Evolutionary conservation across 768 basidiomycete genomes (phyloP).

Genomic region (Termitomyces sp.): DNA sequence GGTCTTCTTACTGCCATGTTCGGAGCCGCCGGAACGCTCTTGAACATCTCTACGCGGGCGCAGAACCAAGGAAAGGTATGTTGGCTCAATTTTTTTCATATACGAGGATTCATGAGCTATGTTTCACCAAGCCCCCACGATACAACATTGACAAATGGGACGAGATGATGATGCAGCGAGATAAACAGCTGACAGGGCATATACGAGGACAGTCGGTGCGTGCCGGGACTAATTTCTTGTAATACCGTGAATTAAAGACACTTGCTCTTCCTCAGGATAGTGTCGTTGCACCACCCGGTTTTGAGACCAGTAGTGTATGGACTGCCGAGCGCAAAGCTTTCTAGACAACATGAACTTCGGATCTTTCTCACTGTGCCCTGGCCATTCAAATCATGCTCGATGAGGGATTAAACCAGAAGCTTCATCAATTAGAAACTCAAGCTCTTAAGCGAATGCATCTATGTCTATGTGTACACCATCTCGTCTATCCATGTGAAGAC

Average conservation of each 20-base stretch:
- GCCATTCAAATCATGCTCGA: background rate
- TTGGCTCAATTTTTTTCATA: background rate
- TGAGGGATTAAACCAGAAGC: background rate
- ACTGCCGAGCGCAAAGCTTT: conserved; percentile 47
- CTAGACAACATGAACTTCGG: conserved; percentile 25
- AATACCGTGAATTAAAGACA: background rate
- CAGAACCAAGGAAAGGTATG: conserved; percentile 90
- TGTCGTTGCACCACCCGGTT: conserved; percentile 61
- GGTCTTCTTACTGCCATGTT: conserved; percentile 86
- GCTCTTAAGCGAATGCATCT: background rate
- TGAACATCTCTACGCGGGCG: conserved; percentile 69
- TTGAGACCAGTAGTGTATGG: conserved; percentile 73
- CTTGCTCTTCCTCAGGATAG: conserved; percentile 43
- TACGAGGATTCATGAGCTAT: background rate
- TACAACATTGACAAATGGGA: conserved; percentile 90
- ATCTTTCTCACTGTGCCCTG: background rate
- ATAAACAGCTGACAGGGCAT: conserved; percentile 83
- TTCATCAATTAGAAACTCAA: background rate
- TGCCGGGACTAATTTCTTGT: conserved; percentile 1
- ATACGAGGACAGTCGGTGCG: conserved; percentile 81
- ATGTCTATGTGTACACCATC: conserved; percentile 7
- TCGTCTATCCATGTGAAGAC: conserved; percentile 16
- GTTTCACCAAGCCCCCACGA: conserved; percentile 57
- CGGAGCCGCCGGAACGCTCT: conserved; percentile 82
- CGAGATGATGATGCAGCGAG: conserved; percentile 93